A percentile compares a stretch with the other conserved stretches of the same genome.
These are phyloP conservation scores for Penicillium bovifimosum DNA, from an alignment of 495 filamentous ascomycete species.

Conservation along the genomic window DNA sequence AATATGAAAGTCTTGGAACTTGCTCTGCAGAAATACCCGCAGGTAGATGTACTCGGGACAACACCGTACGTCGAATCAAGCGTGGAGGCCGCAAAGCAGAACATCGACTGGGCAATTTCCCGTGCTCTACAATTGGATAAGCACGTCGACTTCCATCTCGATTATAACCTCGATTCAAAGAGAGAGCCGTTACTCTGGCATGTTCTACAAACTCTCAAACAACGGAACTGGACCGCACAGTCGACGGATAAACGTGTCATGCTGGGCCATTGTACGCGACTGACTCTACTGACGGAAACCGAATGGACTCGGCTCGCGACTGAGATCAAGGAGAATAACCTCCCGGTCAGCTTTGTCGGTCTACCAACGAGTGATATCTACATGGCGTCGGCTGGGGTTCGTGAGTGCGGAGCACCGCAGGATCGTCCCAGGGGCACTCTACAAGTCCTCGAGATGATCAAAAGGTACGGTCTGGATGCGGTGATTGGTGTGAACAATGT, in stretches of 20 bases:
- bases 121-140: conserved; percentile 41
- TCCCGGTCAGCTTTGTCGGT: conserved; percentile 65
- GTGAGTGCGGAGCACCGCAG: conserved; percentile 14
- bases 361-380: conserved; percentile 70
- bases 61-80: conserved; percentile 67
- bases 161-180: conserved; percentile 56
- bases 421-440: conserved; percentile 52
- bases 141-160: conserved; percentile 70
- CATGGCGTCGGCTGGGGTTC: conserved; percentile 52
- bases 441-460: conserved; percentile 57
- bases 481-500: conserved; percentile 71
- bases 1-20: conserved; percentile 44
- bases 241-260: conserved; percentile 46
- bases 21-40: conserved; percentile 31
- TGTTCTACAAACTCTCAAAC: conserved; percentile 46
- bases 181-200: conserved; percentile 47
- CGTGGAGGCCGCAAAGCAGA: conserved; percentile 42
- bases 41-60: conserved; percentile 58
- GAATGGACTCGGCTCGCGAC: conserved; percentile 47
- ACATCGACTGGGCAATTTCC: conserved; percentile 59
- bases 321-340: conserved; percentile 35
- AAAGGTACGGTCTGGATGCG: conserved; percentile 51
- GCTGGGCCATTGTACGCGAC: conserved; percentile 65
- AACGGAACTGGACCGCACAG: conserved; percentile 39
- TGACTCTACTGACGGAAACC: conserved; percentile 49